Percentiles rank a stretch among this genome's conserved stretches.
phyloP scores from a whole-genome alignment of 129 eudicot species.

The Tagetes patula region DNA sequence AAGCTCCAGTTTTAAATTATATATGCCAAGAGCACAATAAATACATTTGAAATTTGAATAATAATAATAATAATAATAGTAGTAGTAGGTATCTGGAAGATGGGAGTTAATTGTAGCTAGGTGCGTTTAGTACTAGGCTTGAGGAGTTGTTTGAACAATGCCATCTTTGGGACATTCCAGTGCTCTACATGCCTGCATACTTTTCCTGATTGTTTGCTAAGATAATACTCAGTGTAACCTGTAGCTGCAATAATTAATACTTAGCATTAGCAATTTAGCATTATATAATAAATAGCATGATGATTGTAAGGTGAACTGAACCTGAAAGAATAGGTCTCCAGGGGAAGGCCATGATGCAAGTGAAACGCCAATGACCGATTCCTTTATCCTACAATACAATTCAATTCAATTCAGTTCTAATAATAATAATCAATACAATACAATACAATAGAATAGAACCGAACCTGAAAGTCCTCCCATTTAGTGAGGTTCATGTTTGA shows the following conservation, averaged over 20 bases:
- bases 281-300: background rate
- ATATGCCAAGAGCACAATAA: too few relatives aligned
- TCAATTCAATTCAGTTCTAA: too few relatives aligned
- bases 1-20: too few relatives aligned
- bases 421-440: too few relatives aligned
- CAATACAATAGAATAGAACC: too few relatives aligned
- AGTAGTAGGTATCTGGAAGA: too few relatives aligned
- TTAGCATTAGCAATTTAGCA: too few relatives aligned
- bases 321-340: constrained; percentile 99
- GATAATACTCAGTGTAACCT: constrained; percentile 91
- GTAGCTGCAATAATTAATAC: constrained; percentile 51
- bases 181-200: constrained; percentile 94
- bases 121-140: constrained; percentile 39
- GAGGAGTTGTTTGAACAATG: constrained; percentile 80
- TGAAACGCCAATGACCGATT: constrained; percentile 97
- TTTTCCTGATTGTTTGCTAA: constrained; percentile 79
- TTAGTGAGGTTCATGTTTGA: constrained; percentile 89
- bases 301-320: constrained; percentile 14
- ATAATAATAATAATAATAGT: too few relatives aligned
- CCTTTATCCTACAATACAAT: constrained; percentile 59
- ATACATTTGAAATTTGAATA: too few relatives aligned
- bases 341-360: constrained; percentile 87
- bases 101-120: too few relatives aligned
- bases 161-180: constrained; percentile 99
- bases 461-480: constrained; percentile 92